Conservation (phyloP, 2,329 filamentous ascomycete genomes). For the Hypoxylon sp. region DNA sequence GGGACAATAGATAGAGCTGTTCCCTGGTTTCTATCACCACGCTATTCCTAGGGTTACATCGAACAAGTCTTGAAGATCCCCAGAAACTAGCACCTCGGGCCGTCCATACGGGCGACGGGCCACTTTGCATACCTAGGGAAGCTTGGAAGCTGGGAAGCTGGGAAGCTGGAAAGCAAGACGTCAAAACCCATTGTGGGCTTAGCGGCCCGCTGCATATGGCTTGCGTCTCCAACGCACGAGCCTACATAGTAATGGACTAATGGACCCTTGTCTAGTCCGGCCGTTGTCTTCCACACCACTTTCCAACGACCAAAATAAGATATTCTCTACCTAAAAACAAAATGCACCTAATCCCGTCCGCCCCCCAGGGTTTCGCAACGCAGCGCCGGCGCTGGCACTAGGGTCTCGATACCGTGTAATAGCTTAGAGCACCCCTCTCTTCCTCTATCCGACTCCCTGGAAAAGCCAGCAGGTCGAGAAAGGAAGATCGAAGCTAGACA, state of each 20-base stretch:
- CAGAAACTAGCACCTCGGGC: conserved; percentile 1
- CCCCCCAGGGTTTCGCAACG: not conserved
- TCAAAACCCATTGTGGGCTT: conserved; percentile 21
- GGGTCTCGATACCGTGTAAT: conserved; percentile 36
- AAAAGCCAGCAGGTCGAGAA: conserved; percentile 9
- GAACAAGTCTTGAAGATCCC: conserved; percentile 9
- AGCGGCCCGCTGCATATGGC: conserved; percentile 27
- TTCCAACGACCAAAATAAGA: not conserved
- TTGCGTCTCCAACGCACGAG: conserved; percentile 3
- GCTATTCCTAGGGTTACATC: conserved; percentile 27
- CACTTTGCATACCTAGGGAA: not conserved
- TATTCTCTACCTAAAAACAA: conserved; percentile 12
- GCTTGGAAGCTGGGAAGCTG: not conserved
- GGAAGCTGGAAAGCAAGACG: not conserved
- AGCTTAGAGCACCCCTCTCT: conserved; percentile 15
- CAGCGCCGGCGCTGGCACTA: conserved; percentile 14
- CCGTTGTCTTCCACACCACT: conserved; percentile 46
- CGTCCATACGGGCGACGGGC: conserved; percentile 6
- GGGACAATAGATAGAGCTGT: conserved; percentile 12
- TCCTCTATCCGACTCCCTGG: not conserved
- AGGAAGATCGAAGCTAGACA: conserved; percentile 14
- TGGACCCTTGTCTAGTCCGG: conserved; percentile 47
- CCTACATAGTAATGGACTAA: too few species aligned
- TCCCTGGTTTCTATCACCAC: conserved; percentile 7
- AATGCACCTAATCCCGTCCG: not conserved